Base-by-base conservation (phyloP, 208 protist genomes). In the Spongospora subterranea region DNA sequence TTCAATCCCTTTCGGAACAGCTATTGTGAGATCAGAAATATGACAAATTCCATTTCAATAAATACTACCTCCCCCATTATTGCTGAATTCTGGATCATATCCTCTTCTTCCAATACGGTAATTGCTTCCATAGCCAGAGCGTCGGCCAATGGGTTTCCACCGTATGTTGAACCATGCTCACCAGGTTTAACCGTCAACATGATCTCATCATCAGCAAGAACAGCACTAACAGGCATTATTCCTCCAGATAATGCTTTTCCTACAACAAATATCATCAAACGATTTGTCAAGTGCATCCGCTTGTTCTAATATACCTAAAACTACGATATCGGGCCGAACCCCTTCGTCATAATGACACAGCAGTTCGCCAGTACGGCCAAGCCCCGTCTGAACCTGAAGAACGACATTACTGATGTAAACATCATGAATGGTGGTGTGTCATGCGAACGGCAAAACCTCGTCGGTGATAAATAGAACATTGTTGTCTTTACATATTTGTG, bases 191-290 rank as follows among this genome's bases (percentile, higher is more conserved):
- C 95, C 66, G 40, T 91, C 39, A 93, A 45, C 95, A 98, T 97
- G n/a, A 98, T 91, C 17, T 97, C 94, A 39, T 96, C 91, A 77
- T 94, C 89, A 32, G 93, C 92, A 0, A 98, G 91, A 0, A 98
- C 96, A 24, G 92, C 93, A 29, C 93, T 95, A 35, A 98, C 93
- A 54, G 97, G 97, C 29, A 96, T 93, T 35, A 98, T 71, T 43
- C 97, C 97, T 64, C 97, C 97, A 66, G 93, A 95, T 17, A 98
- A 93, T 0, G 96, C 96, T 91, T 98, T 98, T 41, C 95, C 97
- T 0, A 24, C 24, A 24, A 60, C 50, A 60, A 29, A 29, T 24
- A 29, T 24, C 13, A 29, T 60, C 24, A 60, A 29, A 6, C 50
- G 50, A 6, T 24, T 29, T 60, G 6, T 60, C 50, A 60, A 60